Base-by-base conservation (phyloP, 2,329 filamentous ascomycete species). In the Diaporthe citriasiana region DNA sequence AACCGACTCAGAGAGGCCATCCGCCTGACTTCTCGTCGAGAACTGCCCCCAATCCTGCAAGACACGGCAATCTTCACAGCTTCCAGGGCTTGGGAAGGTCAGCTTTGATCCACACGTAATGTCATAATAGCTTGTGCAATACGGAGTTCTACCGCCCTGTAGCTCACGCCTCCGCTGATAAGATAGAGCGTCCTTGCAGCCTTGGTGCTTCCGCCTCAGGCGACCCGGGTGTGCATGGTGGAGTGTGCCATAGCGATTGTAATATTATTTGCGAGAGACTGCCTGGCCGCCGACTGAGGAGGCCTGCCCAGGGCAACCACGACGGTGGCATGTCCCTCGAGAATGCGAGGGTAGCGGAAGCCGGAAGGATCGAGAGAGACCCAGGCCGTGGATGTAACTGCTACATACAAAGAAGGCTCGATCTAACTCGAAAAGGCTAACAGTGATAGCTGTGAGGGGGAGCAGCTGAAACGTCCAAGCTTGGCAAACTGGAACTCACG, bases 401-500 rank as follows among this genome's bases (percentile, higher is more conserved):
- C 33, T 50, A 45, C 47, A 51, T 50, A 45, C 47, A 51, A 63
- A 17, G 47, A 19, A 25, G 27, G 38, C 47, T 27, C 3, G 33
- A 17, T n/a, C 70, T 73, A 73, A 56, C 71, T 51, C 12, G 33
- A 65, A 59, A 65, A 38, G 57, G 71, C 22, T 70, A 70, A 42
- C 17, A 59, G 25, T 42, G 13, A 68, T 50, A 13, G 57, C 47
- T 25, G 71, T 63, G 60, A 69, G 70, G 68, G 69, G 70, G 76
- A 75, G 74, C 73, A 78, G 77, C 77, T 81, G 79, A 81, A 81
- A 81, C 79, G 71, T 73, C 76, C 65, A 22, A 71, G 55, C 45
- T 55, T 51, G 68, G 53, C 59, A 68, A 22, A 27, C 55, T 70
- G 45, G 70, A 65, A 40, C 60, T 45, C 56, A 45, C 57, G 27